Evolutionary conservation across 768 basidiomycete species (phyloP).

Genomic region (Podaxis sp.): DNA sequence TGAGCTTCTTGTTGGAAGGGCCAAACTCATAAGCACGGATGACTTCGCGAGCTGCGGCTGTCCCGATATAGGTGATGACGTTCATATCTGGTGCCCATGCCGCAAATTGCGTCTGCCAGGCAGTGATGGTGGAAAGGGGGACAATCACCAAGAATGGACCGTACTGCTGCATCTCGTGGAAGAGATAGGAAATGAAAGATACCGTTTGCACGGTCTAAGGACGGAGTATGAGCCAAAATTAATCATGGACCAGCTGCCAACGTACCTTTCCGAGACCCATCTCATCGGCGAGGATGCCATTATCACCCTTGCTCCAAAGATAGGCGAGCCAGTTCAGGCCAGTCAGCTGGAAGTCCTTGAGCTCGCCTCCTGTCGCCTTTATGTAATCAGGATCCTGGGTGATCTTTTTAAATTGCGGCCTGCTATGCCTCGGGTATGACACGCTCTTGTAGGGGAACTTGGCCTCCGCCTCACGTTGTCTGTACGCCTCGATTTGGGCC

Average conservation of each 20-base stretch:
- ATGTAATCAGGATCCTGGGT: constrained; percentile 88
- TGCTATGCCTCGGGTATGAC: constrained; percentile 57
- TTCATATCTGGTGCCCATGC: constrained; percentile 97
- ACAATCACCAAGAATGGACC: constrained; percentile 98
- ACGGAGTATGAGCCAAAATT: constrained; percentile 17
- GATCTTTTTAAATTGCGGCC: constrained; percentile 83
- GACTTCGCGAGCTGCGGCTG: constrained; percentile 80
- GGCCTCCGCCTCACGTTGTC: constrained; percentile 70
- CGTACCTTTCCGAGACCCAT: constrained; percentile 97
- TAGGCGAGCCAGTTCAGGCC: constrained; percentile 99
- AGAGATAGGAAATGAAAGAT: constrained; percentile 90
- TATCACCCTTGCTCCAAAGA: constrained; percentile 91
- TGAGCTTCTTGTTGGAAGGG: constrained; percentile 79
- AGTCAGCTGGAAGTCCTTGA: constrained; percentile 98
- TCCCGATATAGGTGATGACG: constrained; percentile 96
- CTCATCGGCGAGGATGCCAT: constrained; percentile 97
- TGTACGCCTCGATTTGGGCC: constrained; percentile 76
- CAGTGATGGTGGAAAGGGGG: constrained; percentile 95
- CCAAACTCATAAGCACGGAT: constrained; percentile 95
- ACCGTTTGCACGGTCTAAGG: constrained; percentile 92
- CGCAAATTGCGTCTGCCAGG: constrained; percentile 95
- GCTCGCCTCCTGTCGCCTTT: constrained; percentile 66
- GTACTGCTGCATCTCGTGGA: constrained; percentile 88
- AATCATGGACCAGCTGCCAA: constrained; percentile 4
- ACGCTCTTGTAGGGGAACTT: constrained; percentile 86